A percentile compares a stretch with the other conserved stretches of the same genome.
These are phyloP conservation scores for Schizochytrium sp. DNA, from an alignment of 108 stramenopile species.

Conservation along the genomic window DNA sequence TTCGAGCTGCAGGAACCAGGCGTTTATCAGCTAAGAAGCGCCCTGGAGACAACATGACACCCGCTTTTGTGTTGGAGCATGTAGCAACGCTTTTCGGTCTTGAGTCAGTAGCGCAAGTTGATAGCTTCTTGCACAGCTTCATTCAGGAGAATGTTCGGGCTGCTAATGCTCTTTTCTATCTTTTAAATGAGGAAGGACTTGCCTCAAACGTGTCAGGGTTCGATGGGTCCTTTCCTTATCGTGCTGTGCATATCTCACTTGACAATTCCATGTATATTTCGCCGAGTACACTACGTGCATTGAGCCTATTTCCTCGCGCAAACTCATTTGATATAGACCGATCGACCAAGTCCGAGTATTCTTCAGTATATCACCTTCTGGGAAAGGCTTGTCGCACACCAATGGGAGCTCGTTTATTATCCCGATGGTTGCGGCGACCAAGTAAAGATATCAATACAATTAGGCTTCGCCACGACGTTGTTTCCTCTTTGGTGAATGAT, in stretches of 20 bases:
- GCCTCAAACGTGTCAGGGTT: too few species aligned
- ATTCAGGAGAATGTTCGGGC: too few species aligned
- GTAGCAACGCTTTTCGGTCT: too few species aligned
- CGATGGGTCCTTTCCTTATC: neutral
- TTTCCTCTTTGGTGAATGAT: neutral
- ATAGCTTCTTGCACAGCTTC: too few species aligned
- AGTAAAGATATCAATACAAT: neutral
- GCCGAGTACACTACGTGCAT: neutral
- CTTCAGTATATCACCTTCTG: neutral
- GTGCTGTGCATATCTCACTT: neutral
- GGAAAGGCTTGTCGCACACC: conserved; percentile 18
- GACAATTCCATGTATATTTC: conserved; percentile 42
- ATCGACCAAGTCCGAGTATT: neutral
- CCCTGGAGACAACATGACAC: too few species aligned
- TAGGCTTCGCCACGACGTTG: neutral
- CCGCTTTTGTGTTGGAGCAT: too few species aligned
- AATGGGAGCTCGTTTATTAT: conserved; percentile 1
- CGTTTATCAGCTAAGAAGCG: neutral
- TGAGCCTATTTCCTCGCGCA: neutral
- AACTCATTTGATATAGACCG: neutral
- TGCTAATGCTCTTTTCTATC: too few species aligned
- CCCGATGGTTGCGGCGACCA: conserved; percentile 53
- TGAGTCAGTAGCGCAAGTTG: too few species aligned
- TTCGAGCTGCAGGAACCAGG: neutral
- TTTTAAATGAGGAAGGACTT: too few species aligned